Evolutionary conservation across 306 rosid species (phyloP), one percentile per base, ranked within the genome.

Genomic region (Ammopiptanthus mongolicus): DNA sequence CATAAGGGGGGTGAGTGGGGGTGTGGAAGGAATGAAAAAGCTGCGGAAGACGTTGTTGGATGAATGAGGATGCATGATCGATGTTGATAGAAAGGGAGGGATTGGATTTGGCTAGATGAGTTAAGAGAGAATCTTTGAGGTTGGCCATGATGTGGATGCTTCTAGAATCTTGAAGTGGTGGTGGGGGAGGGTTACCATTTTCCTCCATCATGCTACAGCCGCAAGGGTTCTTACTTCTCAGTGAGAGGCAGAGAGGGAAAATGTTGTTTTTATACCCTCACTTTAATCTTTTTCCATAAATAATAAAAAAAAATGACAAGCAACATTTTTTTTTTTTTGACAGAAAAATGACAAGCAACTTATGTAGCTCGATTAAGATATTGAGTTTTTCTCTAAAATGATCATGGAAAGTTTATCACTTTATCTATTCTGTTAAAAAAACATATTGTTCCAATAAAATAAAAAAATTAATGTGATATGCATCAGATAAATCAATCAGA

Each of bases 1-100:
- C 78, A 7, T 84, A 84, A 21, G 88, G 83, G 0, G 80, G 83
- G 25, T 84, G 88, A 12, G 81, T 36, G 7, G 88, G 85, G 55
- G 85, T 80, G 31, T 56, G 6, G 33, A 77, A 68, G 0, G 80
- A 39, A 25, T 13, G 7, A 19, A 84, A 73, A 14, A 81, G 62
- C 6, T 68, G 2, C 3, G 13, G 75, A 17, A 84, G 69, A 13
- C 36, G 83, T 0, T 25, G 60, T 2, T 73, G 47, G 5, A 84
- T 55, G 75, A 14, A 1, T 22, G 67, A 28, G 3, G 71, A 36
- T 7, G 21, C 55, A 31, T 52, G 59, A 6, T 17, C 58, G 1
- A 22, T 1, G 3, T 33, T 6, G 75, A 50, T 3, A n/a, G 48
- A 3, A 21, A 62, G 0, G 0, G 83, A 51, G 14, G 82, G 78